Conservation (phyloP, 805 yeast genomes). For the Candida verbasci region DNA sequence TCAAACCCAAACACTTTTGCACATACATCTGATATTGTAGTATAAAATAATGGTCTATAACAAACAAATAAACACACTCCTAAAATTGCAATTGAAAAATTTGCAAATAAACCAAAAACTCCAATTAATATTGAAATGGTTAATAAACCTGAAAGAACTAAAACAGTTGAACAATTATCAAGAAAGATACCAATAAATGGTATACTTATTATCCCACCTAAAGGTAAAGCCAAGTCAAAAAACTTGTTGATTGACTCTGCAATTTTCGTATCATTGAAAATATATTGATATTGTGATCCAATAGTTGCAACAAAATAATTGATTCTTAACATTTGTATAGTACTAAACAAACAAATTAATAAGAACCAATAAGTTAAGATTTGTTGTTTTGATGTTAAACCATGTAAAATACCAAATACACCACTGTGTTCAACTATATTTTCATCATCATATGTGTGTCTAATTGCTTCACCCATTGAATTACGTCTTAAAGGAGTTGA, state of each 20-base stretch:
- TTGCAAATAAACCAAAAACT: slow-evolving; percentile 42
- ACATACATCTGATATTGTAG: slow-evolving; percentile 53
- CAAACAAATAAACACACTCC: slow-evolving; percentile 47
- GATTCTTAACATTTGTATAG: slow-evolving; percentile 52
- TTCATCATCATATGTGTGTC: slow-evolving; percentile 49
- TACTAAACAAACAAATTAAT: slow-evolving; percentile 46
- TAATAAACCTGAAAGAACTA: slow-evolving; percentile 38
- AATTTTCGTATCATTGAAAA: slow-evolving; percentile 32
- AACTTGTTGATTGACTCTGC: slow-evolving; percentile 42
- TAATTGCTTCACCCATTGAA: slow-evolving; percentile 54
- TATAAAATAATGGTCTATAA: slow-evolving; percentile 56
- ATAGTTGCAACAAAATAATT: slow-evolving; percentile 59
- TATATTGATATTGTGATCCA: slow-evolving; percentile 48
- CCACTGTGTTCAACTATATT: slow-evolving; percentile 39
- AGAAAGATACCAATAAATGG: slow-evolving; percentile 52
- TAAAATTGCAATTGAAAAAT: slow-evolving; percentile 37
- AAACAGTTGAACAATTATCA: slow-evolving; percentile 45
- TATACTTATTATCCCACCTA: slow-evolving; percentile 52
- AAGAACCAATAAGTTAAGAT: slow-evolving; percentile 50
- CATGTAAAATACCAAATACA: slow-evolving; percentile 52
- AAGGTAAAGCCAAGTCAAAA: slow-evolving; percentile 51
- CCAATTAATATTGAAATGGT: slow-evolving; percentile 43
- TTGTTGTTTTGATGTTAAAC: slow-evolving; percentile 45
- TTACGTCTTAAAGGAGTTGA: slow-evolving; percentile 40
- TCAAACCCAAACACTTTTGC: slow-evolving; percentile 63